Percentiles rank a stretch among this genome's conserved stretches.
These are phyloP conservation scores for Echium plantagineum DNA, from an alignment of 257 asterid genomes.

Conservation along the genomic window DNA sequence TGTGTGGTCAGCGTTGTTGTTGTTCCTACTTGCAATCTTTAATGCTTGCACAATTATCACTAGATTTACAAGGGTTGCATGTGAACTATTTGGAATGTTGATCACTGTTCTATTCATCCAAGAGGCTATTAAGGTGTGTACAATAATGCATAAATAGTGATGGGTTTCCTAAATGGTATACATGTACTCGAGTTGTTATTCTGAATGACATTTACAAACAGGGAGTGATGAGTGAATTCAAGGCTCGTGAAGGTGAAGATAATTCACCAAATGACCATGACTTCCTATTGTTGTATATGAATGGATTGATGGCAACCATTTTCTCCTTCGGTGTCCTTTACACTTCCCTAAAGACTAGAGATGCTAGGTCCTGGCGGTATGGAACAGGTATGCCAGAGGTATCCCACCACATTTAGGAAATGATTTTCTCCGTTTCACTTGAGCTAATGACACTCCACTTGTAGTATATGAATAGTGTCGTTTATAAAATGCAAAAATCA, in stretches of 20 bases:
- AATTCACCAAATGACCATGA: slow-evolving; percentile 38
- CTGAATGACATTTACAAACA: slow-evolving; percentile 20
- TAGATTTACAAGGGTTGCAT: slow-evolving; percentile 84
- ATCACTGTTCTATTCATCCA: slow-evolving; percentile 78
- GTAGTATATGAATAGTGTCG: not conserved
- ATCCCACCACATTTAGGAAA: not conserved
- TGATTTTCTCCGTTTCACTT: too few species aligned
- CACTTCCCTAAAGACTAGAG: slow-evolving; percentile 60
- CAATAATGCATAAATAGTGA: not conserved
- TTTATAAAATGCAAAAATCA: not conserved
- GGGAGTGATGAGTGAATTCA: slow-evolving; percentile 82
- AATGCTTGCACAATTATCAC: slow-evolving; percentile 63
- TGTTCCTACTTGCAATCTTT: slow-evolving; percentile 71
- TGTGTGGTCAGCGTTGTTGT: slow-evolving; percentile 70
- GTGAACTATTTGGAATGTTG: slow-evolving; percentile 90
- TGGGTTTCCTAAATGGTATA: not conserved
- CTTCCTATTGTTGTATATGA: slow-evolving; percentile 71
- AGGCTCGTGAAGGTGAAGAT: slow-evolving; percentile 49
- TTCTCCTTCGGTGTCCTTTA: slow-evolving; percentile 66
- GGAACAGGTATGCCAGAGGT: slow-evolving; percentile 52
- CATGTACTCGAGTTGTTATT: not conserved
- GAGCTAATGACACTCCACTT: too few species aligned
- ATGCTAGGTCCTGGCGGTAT: slow-evolving; percentile 88
- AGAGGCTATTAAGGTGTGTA: slow-evolving; percentile 69
- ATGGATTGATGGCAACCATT: slow-evolving; percentile 71